Evolutionary conservation across 305 asterid species (phyloP), one percentile per base, ranked within the genome.

Genomic region (Solanum chacoense): DNA sequence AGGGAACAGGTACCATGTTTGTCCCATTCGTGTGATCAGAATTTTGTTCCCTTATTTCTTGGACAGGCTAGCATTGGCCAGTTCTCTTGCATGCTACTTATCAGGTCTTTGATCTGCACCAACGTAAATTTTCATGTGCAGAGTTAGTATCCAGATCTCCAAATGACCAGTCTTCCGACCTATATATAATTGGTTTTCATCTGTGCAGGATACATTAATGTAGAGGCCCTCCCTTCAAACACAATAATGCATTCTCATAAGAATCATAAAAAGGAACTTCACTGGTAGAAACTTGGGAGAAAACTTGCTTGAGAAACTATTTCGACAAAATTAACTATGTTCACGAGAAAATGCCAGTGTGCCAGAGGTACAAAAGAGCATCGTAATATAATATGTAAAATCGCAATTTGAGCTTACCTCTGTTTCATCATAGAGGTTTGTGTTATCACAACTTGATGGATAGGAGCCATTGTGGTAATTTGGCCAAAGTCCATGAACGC

Each of bases 41-140:
- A 96, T 69, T 92, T 88, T 9, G 93, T 18, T 32, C 98, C 98
- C 2, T 91, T 93, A 88, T 86, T 89, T 91, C 94, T 94, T 1
- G 98, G 98, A 87, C 99, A 97, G 7, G 98, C 91, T 11, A 97
- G 93, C 0, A 96, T 91, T 2, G 98, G 94, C 98, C 99, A 97
- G 67, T 92, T 74, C 63, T 89, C 31, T 55, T 94, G 95, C 98
- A 95, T 91, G 85, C 92, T 92, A 87, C 95, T 91, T 6, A 94
- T 91, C 91, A 96, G 88, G 90, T 96, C 98, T 16, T 96, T 91
- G 29, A 97, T 89, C 98, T 96, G 45, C 88, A 88, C 42, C 67
- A 16, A 86, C 65, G 35, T 8, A 16, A 18, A 59, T 38, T 85
- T 20, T 75, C 26, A 50, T 50, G 36, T 18, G 32, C 29, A 18